These are phyloP conservation scores for Penstemon barbatus DNA, from an alignment of 257 asterid genomes.

Conservation along the genomic window DNA sequence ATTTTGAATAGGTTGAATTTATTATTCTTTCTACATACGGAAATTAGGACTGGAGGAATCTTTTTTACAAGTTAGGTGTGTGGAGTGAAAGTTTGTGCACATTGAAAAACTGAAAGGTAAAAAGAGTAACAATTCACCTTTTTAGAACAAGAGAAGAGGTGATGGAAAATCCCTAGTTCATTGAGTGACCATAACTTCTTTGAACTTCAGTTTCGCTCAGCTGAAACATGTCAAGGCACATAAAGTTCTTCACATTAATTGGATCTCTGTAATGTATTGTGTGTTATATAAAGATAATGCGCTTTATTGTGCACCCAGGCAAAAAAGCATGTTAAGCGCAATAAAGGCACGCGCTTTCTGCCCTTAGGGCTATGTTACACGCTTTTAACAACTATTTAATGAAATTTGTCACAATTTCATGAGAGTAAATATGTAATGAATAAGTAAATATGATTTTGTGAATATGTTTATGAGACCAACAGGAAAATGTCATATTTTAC, in stretches of 20 bases:
- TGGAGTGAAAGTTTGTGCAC: neutral
- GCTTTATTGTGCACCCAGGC: too few relatives aligned
- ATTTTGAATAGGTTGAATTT: too few relatives aligned
- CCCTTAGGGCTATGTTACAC: too few relatives aligned
- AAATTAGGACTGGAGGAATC: neutral
- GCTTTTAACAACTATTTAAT: neutral
- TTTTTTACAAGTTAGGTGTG: neutral
- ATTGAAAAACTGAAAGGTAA: neutral
- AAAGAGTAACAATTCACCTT: neutral
- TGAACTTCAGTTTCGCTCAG: conserved; percentile 14
- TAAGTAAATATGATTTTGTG: too few relatives aligned
- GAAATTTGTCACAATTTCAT: neutral
- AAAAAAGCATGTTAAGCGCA: too few relatives aligned
- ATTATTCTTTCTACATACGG: too few relatives aligned
- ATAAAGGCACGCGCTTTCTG: too few relatives aligned
- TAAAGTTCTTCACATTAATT: conserved; percentile 5
- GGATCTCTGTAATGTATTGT: neutral
- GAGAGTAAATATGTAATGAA: neutral
- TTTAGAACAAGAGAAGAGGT: conserved; percentile 16
- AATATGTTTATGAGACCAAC: too few relatives aligned
- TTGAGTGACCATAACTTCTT: neutral
- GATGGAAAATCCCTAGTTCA: conserved; percentile 5
- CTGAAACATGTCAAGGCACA: conserved; percentile 15
- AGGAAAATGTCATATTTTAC: neutral
- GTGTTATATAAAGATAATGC: too few relatives aligned